phyloP scores from a whole-genome alignment of 192 early-diverging fungal species.

The Rhizophagus clarus region DNA sequence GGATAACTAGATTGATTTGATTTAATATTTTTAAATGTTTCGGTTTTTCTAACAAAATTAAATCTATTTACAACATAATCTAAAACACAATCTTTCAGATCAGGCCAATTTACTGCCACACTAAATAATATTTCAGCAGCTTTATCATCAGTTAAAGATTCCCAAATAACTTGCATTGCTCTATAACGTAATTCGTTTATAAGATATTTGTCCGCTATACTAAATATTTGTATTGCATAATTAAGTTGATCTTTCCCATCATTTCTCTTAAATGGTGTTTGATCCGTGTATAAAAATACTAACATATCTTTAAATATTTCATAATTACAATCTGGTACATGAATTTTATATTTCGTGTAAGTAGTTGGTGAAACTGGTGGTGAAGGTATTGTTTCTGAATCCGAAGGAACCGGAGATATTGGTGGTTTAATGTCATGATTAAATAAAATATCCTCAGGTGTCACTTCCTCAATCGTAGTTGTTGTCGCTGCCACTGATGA shows the following conservation, averaged over 20 bases:
- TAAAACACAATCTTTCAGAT: conserved; percentile 20
- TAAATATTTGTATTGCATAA: background rate
- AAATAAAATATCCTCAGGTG: background rate
- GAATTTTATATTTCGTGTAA: background rate
- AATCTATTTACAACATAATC: conserved; percentile 20
- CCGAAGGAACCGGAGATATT: background rate
- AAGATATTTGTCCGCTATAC: conserved; percentile 22
- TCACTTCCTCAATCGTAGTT: background rate
- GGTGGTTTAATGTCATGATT: background rate
- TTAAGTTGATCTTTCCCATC: background rate
- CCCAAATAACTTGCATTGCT: background rate
- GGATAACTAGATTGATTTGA: background rate
- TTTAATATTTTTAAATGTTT: conserved; percentile 7
- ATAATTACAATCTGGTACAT: background rate
- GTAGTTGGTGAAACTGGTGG: too few species aligned
- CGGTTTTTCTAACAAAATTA: conserved; percentile 10
- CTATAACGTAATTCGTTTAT: background rate
- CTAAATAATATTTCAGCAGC: background rate
- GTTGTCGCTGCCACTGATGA: too few species aligned
- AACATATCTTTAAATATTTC: background rate
- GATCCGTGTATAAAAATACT: background rate
- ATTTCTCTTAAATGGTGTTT: background rate
- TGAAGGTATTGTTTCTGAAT: background rate
- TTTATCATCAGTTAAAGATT: background rate
- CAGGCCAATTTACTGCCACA: background rate